Base-by-base conservation (phyloP, 495 filamentous ascomycete species). In the Cercophora sp. region DNA sequence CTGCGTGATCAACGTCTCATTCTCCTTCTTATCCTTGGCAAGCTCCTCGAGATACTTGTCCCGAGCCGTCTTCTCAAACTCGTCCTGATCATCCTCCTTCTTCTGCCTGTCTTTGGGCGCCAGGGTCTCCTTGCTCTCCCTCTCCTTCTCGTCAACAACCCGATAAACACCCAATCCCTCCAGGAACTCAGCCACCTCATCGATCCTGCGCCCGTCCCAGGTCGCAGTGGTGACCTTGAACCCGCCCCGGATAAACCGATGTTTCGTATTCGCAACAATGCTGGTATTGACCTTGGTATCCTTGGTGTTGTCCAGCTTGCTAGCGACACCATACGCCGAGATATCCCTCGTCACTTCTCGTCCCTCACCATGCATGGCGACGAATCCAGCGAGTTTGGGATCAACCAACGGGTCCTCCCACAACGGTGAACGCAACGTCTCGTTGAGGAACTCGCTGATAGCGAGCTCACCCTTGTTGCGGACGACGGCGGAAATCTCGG, bases 11-110 rank as follows among this genome's bases (percentile, higher is more conserved):
- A 25, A 6, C 18, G 18, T 34, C 1, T 37, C 32, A 1, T 49
- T 49, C 19, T 26, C 47, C 34, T 37, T 49, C n/a, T 49, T 49
- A 5, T 49, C 34, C 31, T 35, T 49, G 4, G 47, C 47, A n/a
- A 49, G 5, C 32, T 16, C 31, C 10, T 16, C 3, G 10, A 34
- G 32, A 22, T 49, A 37, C 34, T 37, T 49, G 13, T 49, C 19
- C 47, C 20, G 32, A 15, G 8, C 36, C 16, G 5, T 18, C 36
- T 5, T 2, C 36, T 39, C 36, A 10, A 8, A 37, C 34, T 37
- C 27, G 22, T 37, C 24, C 32, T 23, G 22, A 13, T 49, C 47
- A 20, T 35, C 20, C 31, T 24, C 19, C 47, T 37, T 23, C 47
- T 25, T 49, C 19, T 22, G 18, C 2, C 31, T 9, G 11, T 47